phyloP scores from a whole-genome alignment of 148 eudicot genomes.

The Camellia lanceoleosa region DNA sequence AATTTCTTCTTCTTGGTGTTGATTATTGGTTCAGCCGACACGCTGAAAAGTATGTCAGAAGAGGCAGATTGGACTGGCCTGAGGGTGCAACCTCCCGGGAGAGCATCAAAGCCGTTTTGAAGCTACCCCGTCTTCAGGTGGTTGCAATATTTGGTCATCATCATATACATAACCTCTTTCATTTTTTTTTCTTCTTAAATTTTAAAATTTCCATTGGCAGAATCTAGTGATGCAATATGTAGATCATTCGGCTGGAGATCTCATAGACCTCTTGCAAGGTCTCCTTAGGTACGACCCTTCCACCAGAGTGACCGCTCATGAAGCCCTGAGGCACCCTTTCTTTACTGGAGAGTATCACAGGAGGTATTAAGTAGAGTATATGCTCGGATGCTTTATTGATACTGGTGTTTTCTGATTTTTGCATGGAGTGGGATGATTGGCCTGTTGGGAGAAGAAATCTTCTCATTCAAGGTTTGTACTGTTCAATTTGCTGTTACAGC shows the following conservation, averaged over 20 bases:
- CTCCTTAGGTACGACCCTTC: slow-evolving; percentile 56
- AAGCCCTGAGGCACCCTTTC: slow-evolving; percentile 64
- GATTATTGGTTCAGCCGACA: slow-evolving; percentile 41
- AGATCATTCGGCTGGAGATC: slow-evolving; percentile 70
- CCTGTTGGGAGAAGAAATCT: not conserved
- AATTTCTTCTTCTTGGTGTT: not conserved
- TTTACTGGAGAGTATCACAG: slow-evolving; percentile 47
- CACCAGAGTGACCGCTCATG: slow-evolving; percentile 48
- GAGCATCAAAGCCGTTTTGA: slow-evolving; percentile 59
- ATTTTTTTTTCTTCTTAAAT: not conserved
- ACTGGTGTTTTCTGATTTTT: not conserved
- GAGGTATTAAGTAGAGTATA: slow-evolving; percentile 16
- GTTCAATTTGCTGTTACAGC: not conserved
- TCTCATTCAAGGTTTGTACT: not conserved
- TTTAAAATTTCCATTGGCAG: slow-evolving; percentile 28
- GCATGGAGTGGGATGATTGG: not conserved
- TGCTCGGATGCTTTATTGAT: not conserved
- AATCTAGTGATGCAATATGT: slow-evolving; percentile 65
- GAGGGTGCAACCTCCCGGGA: slow-evolving; percentile 68
- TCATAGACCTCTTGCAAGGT: slow-evolving; percentile 60
- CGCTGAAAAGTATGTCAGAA: slow-evolving; percentile 56
- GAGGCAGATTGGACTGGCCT: slow-evolving; percentile 70
- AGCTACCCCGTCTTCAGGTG: slow-evolving; percentile 63
- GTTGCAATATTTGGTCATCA: not conserved
- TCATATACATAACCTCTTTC: not conserved